phyloP scores from a whole-genome alignment of 169 alveolate genomes.

The Nephromyces sp. region DNA sequence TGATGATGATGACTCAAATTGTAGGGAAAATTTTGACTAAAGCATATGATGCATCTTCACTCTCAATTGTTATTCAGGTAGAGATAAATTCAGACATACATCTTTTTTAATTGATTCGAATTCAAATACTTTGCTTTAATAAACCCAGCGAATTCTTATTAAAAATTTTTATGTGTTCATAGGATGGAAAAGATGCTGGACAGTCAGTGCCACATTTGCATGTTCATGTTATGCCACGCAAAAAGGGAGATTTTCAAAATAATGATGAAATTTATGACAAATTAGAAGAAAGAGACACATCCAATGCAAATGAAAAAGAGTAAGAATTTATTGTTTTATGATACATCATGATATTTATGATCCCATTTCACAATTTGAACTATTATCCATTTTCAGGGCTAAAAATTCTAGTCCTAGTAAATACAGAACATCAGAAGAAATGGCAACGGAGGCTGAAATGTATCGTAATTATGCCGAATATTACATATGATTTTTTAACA shows the following conservation, averaged over 20 bases:
- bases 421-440: neutral
- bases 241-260: slow-evolving; percentile 36
- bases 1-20: neutral
- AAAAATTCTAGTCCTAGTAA: neutral
- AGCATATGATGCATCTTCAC: neutral
- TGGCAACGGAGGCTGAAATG: slow-evolving; percentile 12
- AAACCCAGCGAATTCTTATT: neutral
- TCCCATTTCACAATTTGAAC: too few species aligned
- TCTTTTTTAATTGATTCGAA: neutral
- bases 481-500: too few species aligned
- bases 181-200: slow-evolving; percentile 81
- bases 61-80: too few species aligned
- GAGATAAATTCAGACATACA: neutral
- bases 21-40: neutral
- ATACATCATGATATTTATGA: too few species aligned
- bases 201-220: slow-evolving; percentile 80
- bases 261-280: slow-evolving; percentile 60
- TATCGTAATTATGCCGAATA: neutral
- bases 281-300: slow-evolving; percentile 38
- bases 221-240: slow-evolving; percentile 72
- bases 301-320: neutral
- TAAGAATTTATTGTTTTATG: too few species aligned
- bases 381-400: too few species aligned
- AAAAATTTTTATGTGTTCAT: slow-evolving; percentile 10
- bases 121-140: neutral